phyloP scores from a whole-genome alignment of 176 grass and related monocot species.

The Triticum timopheevii region DNA sequence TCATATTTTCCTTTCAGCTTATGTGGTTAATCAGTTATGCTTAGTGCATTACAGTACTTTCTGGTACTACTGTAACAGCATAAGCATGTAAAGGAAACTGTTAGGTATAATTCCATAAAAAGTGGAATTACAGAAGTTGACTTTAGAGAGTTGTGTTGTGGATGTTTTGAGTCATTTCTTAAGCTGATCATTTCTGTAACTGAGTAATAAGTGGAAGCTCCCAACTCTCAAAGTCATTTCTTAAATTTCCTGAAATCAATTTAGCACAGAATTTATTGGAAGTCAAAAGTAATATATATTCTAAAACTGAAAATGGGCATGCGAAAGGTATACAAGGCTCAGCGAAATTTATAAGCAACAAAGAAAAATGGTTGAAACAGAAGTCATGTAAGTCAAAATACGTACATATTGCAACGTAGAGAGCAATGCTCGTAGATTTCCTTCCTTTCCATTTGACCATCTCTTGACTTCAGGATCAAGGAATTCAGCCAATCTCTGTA shows the following conservation, averaged over 20 bases:
- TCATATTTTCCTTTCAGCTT: background rate
- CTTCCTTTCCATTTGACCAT: conserved; percentile 99
- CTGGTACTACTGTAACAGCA: background rate
- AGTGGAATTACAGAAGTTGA: background rate
- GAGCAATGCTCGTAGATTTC: conserved; percentile 92
- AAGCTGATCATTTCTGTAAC: background rate
- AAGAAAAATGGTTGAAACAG: conserved; percentile 17
- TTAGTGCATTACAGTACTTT: background rate
- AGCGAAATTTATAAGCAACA: background rate
- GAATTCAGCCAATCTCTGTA: conserved; percentile 92
- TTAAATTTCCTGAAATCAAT: conserved; percentile 16
- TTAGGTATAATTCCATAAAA: background rate
- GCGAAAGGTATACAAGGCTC: background rate
- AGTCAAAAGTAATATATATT: background rate
- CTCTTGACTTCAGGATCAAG: conserved; percentile 94
- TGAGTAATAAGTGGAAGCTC: background rate
- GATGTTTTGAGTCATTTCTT: conserved; percentile 13
- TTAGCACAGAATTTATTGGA: background rate
- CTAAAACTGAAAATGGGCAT: background rate
- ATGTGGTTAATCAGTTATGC: background rate
- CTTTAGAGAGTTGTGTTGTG: background rate
- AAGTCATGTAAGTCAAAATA: conserved; percentile 27
- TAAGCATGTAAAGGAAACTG: background rate
- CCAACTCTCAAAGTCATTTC: background rate
- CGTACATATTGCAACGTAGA: conserved; percentile 98